Base-by-base conservation (phyloP, 495 filamentous ascomycete genomes). In the Friedmanniomyces simplex region DNA sequence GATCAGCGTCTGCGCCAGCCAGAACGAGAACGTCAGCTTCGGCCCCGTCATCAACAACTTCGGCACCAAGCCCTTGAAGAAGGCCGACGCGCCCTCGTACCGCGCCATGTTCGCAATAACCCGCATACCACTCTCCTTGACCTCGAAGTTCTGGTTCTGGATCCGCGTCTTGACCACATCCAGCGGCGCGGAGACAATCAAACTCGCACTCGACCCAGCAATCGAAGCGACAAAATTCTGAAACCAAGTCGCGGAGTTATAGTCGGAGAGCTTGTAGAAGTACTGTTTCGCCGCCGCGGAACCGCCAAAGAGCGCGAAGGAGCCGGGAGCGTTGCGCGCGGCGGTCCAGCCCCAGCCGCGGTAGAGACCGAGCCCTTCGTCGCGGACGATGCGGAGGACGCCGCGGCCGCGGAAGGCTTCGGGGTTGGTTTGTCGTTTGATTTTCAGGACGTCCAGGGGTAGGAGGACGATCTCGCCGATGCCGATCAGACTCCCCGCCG, bases 141-240 rank as follows among this genome's bases (percentile, higher is more conserved):
- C 88, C 59, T 99, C 94, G 69, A 99, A 99, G 75, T 99, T 97
- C 69, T 87, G 82, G 76, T 97, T 99, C 77, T 99, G 93, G 68
- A 99, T 97, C 67, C 93, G 82, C 53, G 93, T 99, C 79, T 99
- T 99, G 79, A 99, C 94, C 65, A 99, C 93, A 66, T 99, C 93
- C 49, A 99, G 79, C 20, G 93, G 93, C 16, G 91, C 93, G 32
- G 91, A 96, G 2, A 99, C 89, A 37, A 99, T 67, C 26, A 99
- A 76, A 12, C 90, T 96, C 8, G 93, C 89, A 41, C 86, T 89
- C 26, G 93, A 91, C 72, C 93, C 93, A 58, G 85, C 87, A 60
- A 97, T 88, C 8, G 93, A 97, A 42, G 93, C 93, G 52, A 99
- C 80, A 62, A 99, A 99, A 77, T 99, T 99, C 75, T 99, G 91